These are phyloP conservation scores for Graphiopsis chlorocephala DNA, from an alignment of 2,329 filamentous ascomycete species.

Conservation along the genomic window DNA sequence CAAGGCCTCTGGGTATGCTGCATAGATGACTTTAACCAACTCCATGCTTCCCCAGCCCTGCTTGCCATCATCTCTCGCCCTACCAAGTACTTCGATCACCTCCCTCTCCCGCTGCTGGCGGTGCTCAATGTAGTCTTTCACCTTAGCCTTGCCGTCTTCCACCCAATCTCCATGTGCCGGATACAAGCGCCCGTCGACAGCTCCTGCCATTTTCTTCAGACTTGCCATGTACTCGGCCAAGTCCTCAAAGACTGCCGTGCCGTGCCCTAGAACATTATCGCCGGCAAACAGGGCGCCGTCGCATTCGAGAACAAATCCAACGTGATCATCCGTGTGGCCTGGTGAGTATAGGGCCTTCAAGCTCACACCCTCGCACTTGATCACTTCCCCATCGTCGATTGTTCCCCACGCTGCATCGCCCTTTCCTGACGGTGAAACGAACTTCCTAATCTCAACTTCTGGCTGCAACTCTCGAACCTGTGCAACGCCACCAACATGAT, in stretches of 20 bases:
- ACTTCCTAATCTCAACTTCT: conserved; percentile 62
- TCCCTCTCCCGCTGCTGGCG: conserved; percentile 76
- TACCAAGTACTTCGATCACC: conserved; percentile 61
- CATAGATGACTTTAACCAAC: conserved; percentile 85
- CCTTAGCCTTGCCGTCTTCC: conserved; percentile 66
- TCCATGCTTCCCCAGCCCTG: conserved; percentile 68
- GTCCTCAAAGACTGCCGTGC: conserved; percentile 82
- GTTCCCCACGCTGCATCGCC: background rate
- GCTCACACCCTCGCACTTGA: conserved; percentile 60
- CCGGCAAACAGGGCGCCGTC: conserved; percentile 72
- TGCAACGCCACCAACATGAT: conserved; percentile 75
- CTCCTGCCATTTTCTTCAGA: conserved; percentile 64
- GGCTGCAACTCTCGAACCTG: conserved; percentile 67
- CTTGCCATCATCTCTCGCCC: conserved; percentile 16
- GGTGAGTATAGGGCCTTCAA: conserved; percentile 66
- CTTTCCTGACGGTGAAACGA: conserved; percentile 19
- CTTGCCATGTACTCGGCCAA: conserved; percentile 66
- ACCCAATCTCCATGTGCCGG: conserved; percentile 84
- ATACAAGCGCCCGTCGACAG: conserved; percentile 70
- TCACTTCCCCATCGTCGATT: conserved; percentile 45
- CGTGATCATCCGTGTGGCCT: conserved; percentile 80
- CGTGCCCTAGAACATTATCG: conserved; percentile 84
- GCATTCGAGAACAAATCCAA: conserved; percentile 68
- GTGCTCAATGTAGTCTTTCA: conserved; percentile 81
- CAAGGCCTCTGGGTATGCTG: conserved; percentile 70